Evolutionary conservation across 768 basidiomycete genomes (phyloP), one percentile per base, ranked within the genome.

Genomic region (Suillus weaverae): DNA sequence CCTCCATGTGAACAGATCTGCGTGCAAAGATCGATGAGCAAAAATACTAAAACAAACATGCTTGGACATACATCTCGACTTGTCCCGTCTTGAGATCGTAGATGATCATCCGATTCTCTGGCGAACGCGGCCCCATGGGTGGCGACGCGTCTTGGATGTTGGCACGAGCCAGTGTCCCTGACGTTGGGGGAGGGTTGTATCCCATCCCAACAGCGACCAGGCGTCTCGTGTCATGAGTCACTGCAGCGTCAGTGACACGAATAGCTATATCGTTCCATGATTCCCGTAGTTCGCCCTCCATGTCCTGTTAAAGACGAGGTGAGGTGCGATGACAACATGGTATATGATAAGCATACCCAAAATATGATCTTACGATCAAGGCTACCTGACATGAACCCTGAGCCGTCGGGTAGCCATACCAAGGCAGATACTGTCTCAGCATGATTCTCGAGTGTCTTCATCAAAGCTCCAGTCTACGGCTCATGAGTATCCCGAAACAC

Each of bases 311-410:
- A 46, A 60, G 64, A 64, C 67, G 66, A 69, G 62, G 66, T 39
- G 20, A 53, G 59, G 53, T 11, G 60, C 41, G 64, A 70, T 65
- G n/a, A n/a, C n/a, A 62, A 61, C 51, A 62, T 41, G 44, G 13
- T 54, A 48, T 54, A 61, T 61, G 46, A 59, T 36, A 43, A 56
- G 73, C 86, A 56, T 77, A 94, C 95, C 94, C 94, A 96, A 64
- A 89, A 85, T 51, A 89, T 83, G 64, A 93, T 88, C 76, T 87
- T 90, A 66, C 89, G 86, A 76, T 98, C 97, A 72, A 97, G 81
- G 50, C 91, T 91, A 59, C 89, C 90, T 13, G 95, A 96, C 69
- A 97, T 85, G 73, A 99, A 97, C 9, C 93, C 94, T 30, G 87
- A 87, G 39, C 90, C 90, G 74, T 97, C 92, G 22, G 94, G 91